phyloP scores from a whole-genome alignment of 1,284 basidiomycete species.

The Rhodotorula sp. region DNA sequence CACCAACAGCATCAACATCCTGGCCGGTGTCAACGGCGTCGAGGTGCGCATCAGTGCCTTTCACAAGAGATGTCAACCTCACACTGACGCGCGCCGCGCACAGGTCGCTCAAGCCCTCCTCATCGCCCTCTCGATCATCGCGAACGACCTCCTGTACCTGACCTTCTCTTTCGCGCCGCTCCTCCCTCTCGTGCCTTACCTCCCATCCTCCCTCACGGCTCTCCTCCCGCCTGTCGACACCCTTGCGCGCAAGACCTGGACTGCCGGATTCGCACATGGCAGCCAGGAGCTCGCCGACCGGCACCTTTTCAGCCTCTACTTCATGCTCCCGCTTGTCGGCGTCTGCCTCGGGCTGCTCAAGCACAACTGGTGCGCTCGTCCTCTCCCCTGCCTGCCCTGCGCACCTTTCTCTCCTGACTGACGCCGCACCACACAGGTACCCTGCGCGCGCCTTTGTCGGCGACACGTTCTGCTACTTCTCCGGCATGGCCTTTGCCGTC shows the following conservation, averaged over 20 bases:
- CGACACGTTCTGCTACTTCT: constrained; percentile 96
- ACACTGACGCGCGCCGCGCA: neutral
- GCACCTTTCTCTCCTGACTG: neutral
- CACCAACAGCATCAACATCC: constrained; percentile 98
- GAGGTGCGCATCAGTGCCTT: constrained; percentile 56
- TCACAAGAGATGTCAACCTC: too few relatives aligned
- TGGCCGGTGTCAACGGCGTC: constrained; percentile 96
- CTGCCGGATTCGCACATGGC: constrained; percentile 36
- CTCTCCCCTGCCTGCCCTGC: neutral
- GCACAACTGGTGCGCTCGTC: constrained; percentile 74
- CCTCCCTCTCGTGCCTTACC: neutral
- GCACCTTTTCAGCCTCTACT: constrained; percentile 92
- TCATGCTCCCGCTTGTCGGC: constrained; percentile 91
- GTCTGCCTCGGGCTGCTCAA: constrained; percentile 86
- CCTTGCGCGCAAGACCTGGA: constrained; percentile 9
- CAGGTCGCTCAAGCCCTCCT: constrained; percentile 82
- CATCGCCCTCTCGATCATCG: constrained; percentile 82
- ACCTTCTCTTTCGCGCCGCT: constrained; percentile 54
- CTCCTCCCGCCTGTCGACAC: neutral
- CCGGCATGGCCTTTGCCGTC: constrained; percentile 95
- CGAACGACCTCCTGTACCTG: constrained; percentile 91
- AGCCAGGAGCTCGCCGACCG: constrained; percentile 75
- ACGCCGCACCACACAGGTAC: constrained; percentile 64
- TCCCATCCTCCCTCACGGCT: constrained; percentile 3
- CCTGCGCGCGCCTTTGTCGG: constrained; percentile 93